Evolutionary conservation across 139 green algal genomes (phyloP), one percentile per base, ranked within the genome.

Genomic region (Ettlia oleoabundans): DNA sequence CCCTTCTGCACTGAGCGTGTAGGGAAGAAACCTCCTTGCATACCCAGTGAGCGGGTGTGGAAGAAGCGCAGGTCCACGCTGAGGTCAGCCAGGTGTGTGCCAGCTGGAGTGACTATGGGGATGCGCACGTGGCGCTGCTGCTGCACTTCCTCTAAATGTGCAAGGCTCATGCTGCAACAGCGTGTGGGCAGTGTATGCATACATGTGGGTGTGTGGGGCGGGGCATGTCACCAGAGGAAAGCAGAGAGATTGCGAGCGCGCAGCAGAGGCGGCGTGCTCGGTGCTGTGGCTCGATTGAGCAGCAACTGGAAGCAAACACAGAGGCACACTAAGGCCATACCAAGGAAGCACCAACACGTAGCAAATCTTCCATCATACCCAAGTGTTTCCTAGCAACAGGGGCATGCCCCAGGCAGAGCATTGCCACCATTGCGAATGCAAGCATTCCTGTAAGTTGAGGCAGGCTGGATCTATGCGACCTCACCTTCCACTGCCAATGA

Each of bases 31-130:
- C 52, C 37, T 35, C 51, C 73, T 53, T 19, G 73, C 26, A 24
- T 28, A n/a, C n/a, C n/a, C n/a, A n/a, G n/a, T n/a, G n/a, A 52
- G 73, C 73, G 73, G 3, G 73, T 51, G 73, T 80, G 53, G 73
- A 69, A 80, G 53, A 69, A 80, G 35, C 73, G 51, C 13, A 80
- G 73, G 73, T 67, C 37, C 35, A 80, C 30, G 22, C 52, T 69
- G 24, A 80, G 52, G 73, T 80, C 73, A 21, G 73, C 73, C 53
- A 69, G 52, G 53, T 80, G 73, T 0, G 73, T 52, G 33, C 73
- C 73, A 3, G 52, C 73, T 0, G 33, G 28, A 37, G 30, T 55
- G 24, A 80, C 53, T 8, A 80, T 9, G 2, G 73, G 73, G 32
- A 80, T 64, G 21, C 73, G 51, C 73, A 68, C 33, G 35, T 67